These are phyloP conservation scores for Hypoxylon sp. DNA, from an alignment of 2,329 filamentous ascomycete genomes.

Conservation along the genomic window DNA sequence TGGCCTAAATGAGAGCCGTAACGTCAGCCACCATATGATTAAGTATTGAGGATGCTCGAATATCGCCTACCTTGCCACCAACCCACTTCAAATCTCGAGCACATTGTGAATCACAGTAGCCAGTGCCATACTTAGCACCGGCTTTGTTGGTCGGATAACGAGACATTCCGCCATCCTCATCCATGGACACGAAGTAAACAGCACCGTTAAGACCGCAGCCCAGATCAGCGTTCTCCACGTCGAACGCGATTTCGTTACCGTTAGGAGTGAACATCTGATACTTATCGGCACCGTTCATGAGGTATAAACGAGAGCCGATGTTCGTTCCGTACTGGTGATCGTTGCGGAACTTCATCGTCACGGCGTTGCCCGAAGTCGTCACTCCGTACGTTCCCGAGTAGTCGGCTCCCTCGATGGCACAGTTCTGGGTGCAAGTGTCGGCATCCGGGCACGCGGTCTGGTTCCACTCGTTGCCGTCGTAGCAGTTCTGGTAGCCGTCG, in stretches of 20 bases:
- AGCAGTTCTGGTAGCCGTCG: slow-evolving; percentile 61
- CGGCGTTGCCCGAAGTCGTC: slow-evolving; percentile 59
- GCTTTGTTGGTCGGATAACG: slow-evolving; percentile 62
- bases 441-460: slow-evolving; percentile 55
- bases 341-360: slow-evolving; percentile 66
- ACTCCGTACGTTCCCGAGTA: slow-evolving; percentile 63
- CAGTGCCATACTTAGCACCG: slow-evolving; percentile 69
- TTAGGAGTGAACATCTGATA: slow-evolving; percentile 72
- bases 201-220: slow-evolving; percentile 74
- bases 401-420: slow-evolving; percentile 61
- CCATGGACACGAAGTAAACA: slow-evolving; percentile 70
- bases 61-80: slow-evolving; percentile 61
- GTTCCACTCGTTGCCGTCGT: slow-evolving; percentile 60
- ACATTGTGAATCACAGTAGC: slow-evolving; percentile 68
- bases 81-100: slow-evolving; percentile 66
- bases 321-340: slow-evolving; percentile 55
- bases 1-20: slow-evolving; percentile 52
- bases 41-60: neutral
- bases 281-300: slow-evolving; percentile 67
- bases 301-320: slow-evolving; percentile 66
- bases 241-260: slow-evolving; percentile 73
- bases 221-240: slow-evolving; percentile 72
- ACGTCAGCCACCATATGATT: slow-evolving; percentile 7
- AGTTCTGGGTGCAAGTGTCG: slow-evolving; percentile 58
- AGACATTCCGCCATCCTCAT: slow-evolving; percentile 65